Evolutionary conservation across 2,329 filamentous ascomycete genomes (phyloP).

Genomic region (Aspergillus carbonarius): DNA sequence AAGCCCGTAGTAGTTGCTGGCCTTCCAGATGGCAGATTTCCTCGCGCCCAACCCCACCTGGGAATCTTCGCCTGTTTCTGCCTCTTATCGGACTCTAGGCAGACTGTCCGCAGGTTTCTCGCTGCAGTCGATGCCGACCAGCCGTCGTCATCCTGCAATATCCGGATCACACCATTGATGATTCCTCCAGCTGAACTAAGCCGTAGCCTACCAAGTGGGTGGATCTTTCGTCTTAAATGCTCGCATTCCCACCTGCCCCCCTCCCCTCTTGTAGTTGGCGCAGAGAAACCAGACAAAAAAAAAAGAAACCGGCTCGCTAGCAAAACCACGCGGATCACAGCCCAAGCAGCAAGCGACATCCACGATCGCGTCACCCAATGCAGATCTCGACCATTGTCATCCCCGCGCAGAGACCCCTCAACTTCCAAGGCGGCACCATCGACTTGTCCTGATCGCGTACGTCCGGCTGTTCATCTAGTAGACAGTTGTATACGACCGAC

Average conservation of each 20-base stretch:
- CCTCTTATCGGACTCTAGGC: neutral
- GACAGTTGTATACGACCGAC: conserved; percentile 5
- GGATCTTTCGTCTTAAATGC: neutral
- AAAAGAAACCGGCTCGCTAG: neutral
- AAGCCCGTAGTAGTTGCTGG: neutral
- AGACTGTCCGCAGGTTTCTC: neutral
- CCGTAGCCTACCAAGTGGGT: neutral
- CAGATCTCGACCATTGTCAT: conserved; percentile 22
- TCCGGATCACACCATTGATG: neutral
- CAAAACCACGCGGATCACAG: neutral
- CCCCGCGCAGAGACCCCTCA: conserved; percentile 24
- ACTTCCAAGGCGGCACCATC: conserved; percentile 25
- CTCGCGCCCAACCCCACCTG: neutral
- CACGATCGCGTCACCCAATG: conserved; percentile 14
- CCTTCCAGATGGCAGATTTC: neutral
- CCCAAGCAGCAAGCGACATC: conserved; percentile 9
- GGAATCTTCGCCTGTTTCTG: neutral
- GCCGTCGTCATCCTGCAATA: neutral
- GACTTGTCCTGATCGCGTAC: conserved; percentile 5
- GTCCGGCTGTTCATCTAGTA: neutral
- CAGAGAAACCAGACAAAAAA: neutral
- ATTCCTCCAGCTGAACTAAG: neutral
- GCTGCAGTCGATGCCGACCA: neutral
- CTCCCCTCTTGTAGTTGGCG: neutral
- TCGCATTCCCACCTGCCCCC: neutral